Evolutionary conservation across 768 basidiomycete species (phyloP), one percentile per base, ranked within the genome.

Genomic region (Asterophora lycoperdoides): DNA sequence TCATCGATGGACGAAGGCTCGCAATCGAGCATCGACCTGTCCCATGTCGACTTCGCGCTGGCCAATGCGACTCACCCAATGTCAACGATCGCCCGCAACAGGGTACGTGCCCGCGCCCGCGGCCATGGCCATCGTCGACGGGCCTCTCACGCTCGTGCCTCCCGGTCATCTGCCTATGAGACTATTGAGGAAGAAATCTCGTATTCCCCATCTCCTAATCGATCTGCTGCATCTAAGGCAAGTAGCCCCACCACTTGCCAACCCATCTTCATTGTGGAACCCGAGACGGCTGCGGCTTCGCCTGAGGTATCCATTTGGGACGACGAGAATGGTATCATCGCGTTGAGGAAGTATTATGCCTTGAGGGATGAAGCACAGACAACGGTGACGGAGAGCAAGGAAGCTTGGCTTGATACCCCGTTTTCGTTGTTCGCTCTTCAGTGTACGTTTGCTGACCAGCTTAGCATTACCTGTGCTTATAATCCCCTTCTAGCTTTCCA

Each of bases 21-120:
- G 0, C 79, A 85, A 61, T 88, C 85, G 0, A 89, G 87, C 65
- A 81, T 89, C 48, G 88, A 91, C 62, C 61, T 89, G 2, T 73
- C 76, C 0, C 79, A 81, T 1, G 63, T 91, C 46, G 80, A 80
- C 52, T 53, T 68, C 3, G 64, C 80, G 14, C 73, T 91, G 14
- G 63, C 80, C 4, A 82, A 81, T 40, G 62, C 74, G 0, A 77
- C 81, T 0, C 72, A 79, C 34, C 79, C 83, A 0, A 60, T 70
- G 26, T 69, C 78, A 8, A 75, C 62, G 17, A 65, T 64, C 7
- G 65, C 70, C 2, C 67, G 78, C 28, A 64, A 73, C 38, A 64
- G 72, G 17, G 65, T 71, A 15, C 76, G 80, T 4, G 69, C 74
- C 18, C 70, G 82, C 18, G 77, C 78, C 8, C 76, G 75, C 14